phyloP scores from a whole-genome alignment of 441 rosid species.

The Hypseocharis bilobata region DNA sequence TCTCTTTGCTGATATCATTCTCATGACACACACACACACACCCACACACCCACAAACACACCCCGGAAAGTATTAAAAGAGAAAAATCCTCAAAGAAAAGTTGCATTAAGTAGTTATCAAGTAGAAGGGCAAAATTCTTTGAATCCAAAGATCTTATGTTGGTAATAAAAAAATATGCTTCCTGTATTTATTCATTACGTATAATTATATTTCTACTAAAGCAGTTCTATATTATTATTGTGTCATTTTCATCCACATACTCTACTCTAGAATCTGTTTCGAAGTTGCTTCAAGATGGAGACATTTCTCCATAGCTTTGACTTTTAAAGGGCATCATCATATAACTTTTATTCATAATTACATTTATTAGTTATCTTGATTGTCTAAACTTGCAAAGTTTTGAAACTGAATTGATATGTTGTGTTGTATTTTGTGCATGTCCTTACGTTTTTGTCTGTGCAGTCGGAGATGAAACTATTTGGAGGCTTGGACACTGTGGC shows the following conservation, averaged over 20 bases:
- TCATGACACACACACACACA: too few relatives aligned
- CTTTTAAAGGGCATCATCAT: not conserved
- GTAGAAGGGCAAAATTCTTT: not conserved
- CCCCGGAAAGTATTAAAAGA: not conserved
- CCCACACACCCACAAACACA: too few relatives aligned
- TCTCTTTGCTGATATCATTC: not conserved
- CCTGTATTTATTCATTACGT: not conserved
- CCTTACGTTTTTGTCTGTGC: constrained; percentile 26
- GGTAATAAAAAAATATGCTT: not conserved
- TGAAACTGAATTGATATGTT: not conserved
- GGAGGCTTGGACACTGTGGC: constrained; percentile 62
- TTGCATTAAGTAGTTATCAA: not conserved
- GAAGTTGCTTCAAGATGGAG: too few relatives aligned
- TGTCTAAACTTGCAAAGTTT: not conserved
- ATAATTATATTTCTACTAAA: not conserved
- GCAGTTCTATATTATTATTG: too few relatives aligned
- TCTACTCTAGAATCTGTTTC: not conserved
- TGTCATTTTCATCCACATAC: too few relatives aligned
- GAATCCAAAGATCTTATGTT: not conserved
- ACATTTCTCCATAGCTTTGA: not conserved
- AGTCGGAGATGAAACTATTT: constrained; percentile 90
- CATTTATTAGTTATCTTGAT: not conserved
- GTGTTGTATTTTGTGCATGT: constrained; percentile 5
- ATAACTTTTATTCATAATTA: not conserved
- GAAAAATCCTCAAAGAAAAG: not conserved